These are phyloP conservation scores for Elsinoe fawcettii DNA, from an alignment of 2,329 filamentous ascomycete genomes.

Conservation along the genomic window DNA sequence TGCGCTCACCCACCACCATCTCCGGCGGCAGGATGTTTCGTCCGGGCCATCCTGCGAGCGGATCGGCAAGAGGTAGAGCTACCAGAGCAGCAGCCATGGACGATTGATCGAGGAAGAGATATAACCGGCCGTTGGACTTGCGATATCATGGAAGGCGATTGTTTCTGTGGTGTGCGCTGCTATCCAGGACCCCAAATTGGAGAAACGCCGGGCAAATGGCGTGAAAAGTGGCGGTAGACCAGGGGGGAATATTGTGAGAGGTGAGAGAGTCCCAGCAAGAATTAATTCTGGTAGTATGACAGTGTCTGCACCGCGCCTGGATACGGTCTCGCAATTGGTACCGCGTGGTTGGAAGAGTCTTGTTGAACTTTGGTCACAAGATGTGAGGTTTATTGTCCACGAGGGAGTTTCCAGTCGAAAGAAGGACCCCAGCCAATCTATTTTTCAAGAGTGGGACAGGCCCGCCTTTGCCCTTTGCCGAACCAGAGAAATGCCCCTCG, in stretches of 20 bases:
- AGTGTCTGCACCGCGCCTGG: neutral
- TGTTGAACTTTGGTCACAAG: conserved; percentile 3
- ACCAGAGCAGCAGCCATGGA: conserved; percentile 13
- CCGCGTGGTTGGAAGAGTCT: neutral
- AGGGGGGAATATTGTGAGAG: neutral
- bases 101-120: neutral
- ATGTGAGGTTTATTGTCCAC: conserved; percentile 5
- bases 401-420: neutral
- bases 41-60: conserved; percentile 13
- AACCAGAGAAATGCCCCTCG: conserved; percentile 8
- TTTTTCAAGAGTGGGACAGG: conserved; percentile 1
- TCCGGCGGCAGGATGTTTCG: conserved; percentile 1
- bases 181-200: neutral
- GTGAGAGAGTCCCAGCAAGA: neutral
- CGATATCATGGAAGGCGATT: conserved; percentile 13
- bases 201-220: conserved; percentile 5
- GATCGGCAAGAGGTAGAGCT: neutral
- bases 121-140: neutral
- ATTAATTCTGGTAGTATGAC: neutral
- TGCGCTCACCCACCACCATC: conserved; percentile 11
- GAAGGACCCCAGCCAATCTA: conserved; percentile 8
- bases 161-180: conserved; percentile 4
- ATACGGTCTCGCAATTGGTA: neutral
- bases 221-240: neutral
- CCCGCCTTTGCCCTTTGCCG: neutral